phyloP scores from a whole-genome alignment of 306 rosid species.

The Pterocarpus macrocarpus region DNA sequence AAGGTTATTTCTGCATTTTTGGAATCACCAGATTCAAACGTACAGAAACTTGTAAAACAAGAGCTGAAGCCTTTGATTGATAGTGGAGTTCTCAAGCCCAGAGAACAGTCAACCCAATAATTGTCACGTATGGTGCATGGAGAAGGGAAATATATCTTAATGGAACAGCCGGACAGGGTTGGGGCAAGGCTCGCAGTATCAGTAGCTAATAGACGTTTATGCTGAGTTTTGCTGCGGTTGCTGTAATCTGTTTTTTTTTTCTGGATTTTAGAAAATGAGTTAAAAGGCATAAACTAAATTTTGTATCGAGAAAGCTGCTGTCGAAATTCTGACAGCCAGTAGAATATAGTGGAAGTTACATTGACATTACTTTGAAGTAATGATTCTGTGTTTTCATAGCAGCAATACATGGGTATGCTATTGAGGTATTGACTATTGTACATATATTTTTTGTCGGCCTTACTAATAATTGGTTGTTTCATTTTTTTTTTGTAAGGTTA shows the following conservation, averaged over 20 bases:
- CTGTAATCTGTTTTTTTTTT: slow-evolving; percentile 22
- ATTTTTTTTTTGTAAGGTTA: background rate
- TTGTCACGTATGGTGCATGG: slow-evolving; percentile 34
- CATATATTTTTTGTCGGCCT: slow-evolving; percentile 4
- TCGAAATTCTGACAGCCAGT: slow-evolving; percentile 25
- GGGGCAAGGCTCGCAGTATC: background rate
- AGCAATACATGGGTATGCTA: slow-evolving; percentile 3
- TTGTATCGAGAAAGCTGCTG: slow-evolving; percentile 40
- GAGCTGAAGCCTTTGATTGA: slow-evolving; percentile 83
- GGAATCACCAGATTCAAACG: slow-evolving; percentile 72
- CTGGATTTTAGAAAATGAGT: slow-evolving; percentile 27
- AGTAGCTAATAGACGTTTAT: slow-evolving; percentile 14
- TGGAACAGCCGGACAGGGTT: slow-evolving; percentile 4
- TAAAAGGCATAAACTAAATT: slow-evolving; percentile 42
- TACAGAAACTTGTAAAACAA: slow-evolving; percentile 59
- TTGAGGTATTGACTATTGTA: background rate
- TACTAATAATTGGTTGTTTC: background rate
- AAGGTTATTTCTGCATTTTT: slow-evolving; percentile 83
- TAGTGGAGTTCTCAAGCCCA: slow-evolving; percentile 62
- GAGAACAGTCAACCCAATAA: slow-evolving; percentile 42
- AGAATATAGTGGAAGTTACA: slow-evolving; percentile 20
- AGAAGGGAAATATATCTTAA: slow-evolving; percentile 12
- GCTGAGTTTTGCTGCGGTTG: background rate
- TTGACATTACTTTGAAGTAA: background rate
- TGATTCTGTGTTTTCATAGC: slow-evolving; percentile 29